Percentiles rank a stretch among this genome's conserved stretches.
These are phyloP conservation scores for Psilocybe sp. DNA, from an alignment of 768 basidiomycete genomes.

Conservation along the genomic window DNA sequence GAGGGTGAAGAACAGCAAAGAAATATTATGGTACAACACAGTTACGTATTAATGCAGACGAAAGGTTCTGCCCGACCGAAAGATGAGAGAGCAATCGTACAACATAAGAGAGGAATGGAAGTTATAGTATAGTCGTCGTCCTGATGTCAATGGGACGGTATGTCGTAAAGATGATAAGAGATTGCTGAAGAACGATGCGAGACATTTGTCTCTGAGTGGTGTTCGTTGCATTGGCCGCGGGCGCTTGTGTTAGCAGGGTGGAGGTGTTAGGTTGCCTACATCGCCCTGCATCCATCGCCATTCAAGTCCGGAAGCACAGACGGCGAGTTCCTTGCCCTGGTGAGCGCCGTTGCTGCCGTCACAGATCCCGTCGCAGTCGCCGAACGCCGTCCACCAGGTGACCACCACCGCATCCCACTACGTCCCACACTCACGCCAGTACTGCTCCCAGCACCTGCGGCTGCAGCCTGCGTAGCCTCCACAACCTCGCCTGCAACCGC, in stretches of 20 bases:
- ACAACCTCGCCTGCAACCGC: constrained; percentile 29
- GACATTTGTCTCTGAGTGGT: no score
- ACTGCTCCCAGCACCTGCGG: no score
- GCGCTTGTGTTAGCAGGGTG: no score
- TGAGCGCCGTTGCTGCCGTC: constrained; percentile 15
- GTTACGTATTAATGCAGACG: no score
- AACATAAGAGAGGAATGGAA: background rate
- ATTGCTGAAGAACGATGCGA: background rate
- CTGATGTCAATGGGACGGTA: background rate
- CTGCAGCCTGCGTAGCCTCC: constrained; percentile 11
- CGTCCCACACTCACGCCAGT: constrained; percentile 5
- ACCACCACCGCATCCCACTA: constrained; percentile 52
- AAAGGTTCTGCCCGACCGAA: no score
- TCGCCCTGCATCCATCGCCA: constrained; percentile 65
- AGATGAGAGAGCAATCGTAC: no score
- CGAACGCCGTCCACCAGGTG: constrained; percentile 44
- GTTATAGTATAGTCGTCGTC: background rate
- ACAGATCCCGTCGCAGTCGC: no score
- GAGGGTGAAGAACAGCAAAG: no score
- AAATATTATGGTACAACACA: no score
- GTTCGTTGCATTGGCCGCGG: no score
- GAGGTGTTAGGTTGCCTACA: constrained; percentile 38
- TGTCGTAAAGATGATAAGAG: background rate
- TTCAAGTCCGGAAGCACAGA: constrained; percentile 41
- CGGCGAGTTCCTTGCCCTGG: constrained; percentile 50